phyloP scores from a whole-genome alignment of 139 green algal species.

The Medakamo hakoo region DNA sequence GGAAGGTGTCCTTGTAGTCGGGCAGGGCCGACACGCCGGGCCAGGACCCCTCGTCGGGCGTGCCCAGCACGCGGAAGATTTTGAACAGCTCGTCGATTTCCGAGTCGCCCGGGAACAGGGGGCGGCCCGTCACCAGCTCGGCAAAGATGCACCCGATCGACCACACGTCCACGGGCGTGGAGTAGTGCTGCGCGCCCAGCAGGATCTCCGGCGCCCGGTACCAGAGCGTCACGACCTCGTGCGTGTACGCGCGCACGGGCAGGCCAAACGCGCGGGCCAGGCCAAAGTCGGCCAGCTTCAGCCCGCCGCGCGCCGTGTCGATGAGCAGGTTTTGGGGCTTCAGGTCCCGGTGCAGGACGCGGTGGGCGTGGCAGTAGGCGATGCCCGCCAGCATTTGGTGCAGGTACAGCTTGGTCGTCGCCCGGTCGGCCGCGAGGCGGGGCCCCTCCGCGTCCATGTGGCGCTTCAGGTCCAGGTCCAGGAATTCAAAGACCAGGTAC shows the following conservation, averaged over 20 bases:
- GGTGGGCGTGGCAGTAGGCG: constrained; percentile 75
- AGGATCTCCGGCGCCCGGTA: constrained; percentile 95
- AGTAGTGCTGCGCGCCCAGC: constrained; percentile 85
- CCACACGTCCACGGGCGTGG: constrained; percentile 93
- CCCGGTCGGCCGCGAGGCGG: constrained; percentile 13
- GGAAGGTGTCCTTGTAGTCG: constrained; percentile 50
- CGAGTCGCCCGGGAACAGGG: constrained; percentile 75
- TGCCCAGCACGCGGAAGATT: constrained; percentile 49
- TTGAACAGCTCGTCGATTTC: constrained; percentile 60
- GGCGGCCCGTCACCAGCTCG: constrained; percentile 66
- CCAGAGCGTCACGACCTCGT: constrained; percentile 97
- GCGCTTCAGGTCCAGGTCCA: constrained; percentile 96
- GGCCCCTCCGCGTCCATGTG: constrained; percentile 73
- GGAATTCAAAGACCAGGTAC: constrained; percentile 96
- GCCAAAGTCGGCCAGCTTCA: constrained; percentile 98
- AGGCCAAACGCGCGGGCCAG: constrained; percentile 90
- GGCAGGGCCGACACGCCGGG: constrained; percentile 35
- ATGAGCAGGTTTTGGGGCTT: constrained; percentile 98
- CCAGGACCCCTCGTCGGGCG: constrained; percentile 30
- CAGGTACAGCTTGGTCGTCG: constrained; percentile 61
- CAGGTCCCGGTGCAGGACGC: constrained; percentile 88
- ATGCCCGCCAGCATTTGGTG: constrained; percentile 91
- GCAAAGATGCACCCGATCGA: constrained; percentile 95
- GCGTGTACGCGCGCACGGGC: constrained; percentile 86
- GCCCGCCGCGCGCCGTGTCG: constrained; percentile 49